These are phyloP conservation scores for Cadophora malorum DNA, from an alignment of 2,329 filamentous ascomycete genomes.

Conservation along the genomic window DNA sequence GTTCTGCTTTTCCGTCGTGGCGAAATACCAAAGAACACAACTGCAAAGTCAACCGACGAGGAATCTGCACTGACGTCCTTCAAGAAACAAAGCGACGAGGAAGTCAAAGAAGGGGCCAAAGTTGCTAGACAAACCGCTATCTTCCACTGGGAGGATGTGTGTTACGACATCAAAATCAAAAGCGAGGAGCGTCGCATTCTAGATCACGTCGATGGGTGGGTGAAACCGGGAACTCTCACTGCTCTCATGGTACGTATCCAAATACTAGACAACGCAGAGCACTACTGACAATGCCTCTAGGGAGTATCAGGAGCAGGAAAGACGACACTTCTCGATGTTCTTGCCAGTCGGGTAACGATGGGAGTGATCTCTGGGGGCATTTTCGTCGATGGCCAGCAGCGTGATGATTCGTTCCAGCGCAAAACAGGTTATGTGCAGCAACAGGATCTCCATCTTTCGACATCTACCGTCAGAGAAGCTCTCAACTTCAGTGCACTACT, in stretches of 20 bases:
- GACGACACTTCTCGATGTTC: not conserved
- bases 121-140: not conserved
- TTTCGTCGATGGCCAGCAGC: conserved; percentile 7
- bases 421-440: conserved; percentile 92
- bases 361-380: not conserved
- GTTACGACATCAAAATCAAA: not conserved
- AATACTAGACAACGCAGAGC: not conserved
- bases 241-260: not conserved
- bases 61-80: not conserved
- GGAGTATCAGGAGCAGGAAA: not conserved
- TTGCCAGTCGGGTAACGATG: not conserved
- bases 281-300: not conserved
- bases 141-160: not conserved
- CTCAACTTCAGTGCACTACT: conserved; percentile 75
- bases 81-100: not conserved
- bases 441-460: conserved; percentile 75
- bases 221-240: not conserved
- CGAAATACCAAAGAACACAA: not conserved
- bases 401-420: conserved; percentile 83
- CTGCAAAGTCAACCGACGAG: not conserved
- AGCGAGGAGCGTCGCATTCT: not conserved
- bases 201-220: not conserved
- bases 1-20: not conserved
- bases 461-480: conserved; percentile 68
- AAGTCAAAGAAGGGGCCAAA: not conserved